A percentile compares a stretch with the other conserved stretches of the same genome.
phyloP scores from a whole-genome alignment of 1,284 basidiomycete genomes.

The Cronartium ribicola region DNA sequence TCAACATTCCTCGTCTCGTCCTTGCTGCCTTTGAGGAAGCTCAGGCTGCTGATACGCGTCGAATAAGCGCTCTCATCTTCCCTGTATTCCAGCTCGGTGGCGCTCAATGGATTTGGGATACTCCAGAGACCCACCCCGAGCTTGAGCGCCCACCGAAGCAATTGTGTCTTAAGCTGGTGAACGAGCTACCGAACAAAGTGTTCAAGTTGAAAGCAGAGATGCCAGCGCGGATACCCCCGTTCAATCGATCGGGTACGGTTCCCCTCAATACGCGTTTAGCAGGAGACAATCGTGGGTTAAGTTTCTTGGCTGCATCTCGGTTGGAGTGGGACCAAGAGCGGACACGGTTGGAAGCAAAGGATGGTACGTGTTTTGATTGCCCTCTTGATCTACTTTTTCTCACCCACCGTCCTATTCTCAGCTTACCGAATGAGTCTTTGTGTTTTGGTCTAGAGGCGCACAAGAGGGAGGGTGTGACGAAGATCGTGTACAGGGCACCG shows the following conservation, averaged over 20 bases:
- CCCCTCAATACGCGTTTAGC: not conserved
- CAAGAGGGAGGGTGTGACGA: too few species aligned
- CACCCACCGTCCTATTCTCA: too few species aligned
- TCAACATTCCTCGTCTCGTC: constrained; percentile 15
- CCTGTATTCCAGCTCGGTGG: constrained; percentile 24
- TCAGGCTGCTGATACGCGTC: constrained; percentile 17
- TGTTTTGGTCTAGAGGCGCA: too few species aligned
- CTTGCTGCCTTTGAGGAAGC: constrained; percentile 16
- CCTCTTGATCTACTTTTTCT: too few species aligned
- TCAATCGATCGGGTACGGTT: not conserved
- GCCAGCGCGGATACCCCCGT: not conserved
- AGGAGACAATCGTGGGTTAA: not conserved
- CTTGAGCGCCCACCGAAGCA: not conserved
- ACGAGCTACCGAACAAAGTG: constrained; percentile 17
- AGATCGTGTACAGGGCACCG: too few species aligned
- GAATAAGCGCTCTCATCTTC: constrained; percentile 12
- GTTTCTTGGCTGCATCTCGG: not conserved
- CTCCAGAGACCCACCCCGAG: not conserved
- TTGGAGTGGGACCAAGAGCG: not conserved
- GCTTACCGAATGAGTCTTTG: too few species aligned
- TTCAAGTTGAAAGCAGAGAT: constrained; percentile 6
- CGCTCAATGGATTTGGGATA: constrained; percentile 27
- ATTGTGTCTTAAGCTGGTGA: constrained; percentile 30
- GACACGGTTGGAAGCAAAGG: too few species aligned
- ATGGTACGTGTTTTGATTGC: too few species aligned